Evolutionary conservation across 2,329 filamentous ascomycete genomes (phyloP).

Genomic region (Trichocomaceae sp.): DNA sequence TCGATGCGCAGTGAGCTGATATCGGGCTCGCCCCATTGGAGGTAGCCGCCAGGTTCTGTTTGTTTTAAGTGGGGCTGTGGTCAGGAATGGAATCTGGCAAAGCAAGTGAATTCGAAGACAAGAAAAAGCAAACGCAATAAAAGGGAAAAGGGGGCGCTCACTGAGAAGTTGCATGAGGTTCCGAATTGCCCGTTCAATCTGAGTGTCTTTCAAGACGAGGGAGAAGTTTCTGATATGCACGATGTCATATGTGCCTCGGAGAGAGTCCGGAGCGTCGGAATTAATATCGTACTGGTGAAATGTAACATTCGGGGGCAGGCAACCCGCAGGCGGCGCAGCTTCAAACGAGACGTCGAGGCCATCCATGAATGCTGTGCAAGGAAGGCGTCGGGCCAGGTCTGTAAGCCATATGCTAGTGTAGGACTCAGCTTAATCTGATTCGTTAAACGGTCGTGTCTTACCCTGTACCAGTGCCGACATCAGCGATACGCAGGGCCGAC

Average conservation of each 20-base stretch:
- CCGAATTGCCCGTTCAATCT: too few species aligned
- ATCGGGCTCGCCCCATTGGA: background rate
- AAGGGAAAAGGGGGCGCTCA: too few species aligned
- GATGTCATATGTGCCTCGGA: slow-evolving; percentile 20
- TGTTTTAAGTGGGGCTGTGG: too few species aligned
- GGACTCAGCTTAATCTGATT: too few species aligned
- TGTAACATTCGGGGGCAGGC: slow-evolving; percentile 15
- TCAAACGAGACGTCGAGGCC: slow-evolving; percentile 16
- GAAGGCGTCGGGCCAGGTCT: slow-evolving; percentile 10
- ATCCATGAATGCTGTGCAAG: slow-evolving; percentile 12
- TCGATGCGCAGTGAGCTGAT: background rate
- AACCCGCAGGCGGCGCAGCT: slow-evolving; percentile 9
- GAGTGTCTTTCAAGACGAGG: too few species aligned
- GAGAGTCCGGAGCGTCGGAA: slow-evolving; percentile 12
- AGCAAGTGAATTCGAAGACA: too few species aligned
- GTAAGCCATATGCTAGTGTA: slow-evolving; percentile 16
- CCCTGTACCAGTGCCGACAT: slow-evolving; percentile 19
- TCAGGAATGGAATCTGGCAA: too few species aligned
- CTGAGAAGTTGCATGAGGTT: too few species aligned
- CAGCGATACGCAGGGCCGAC: slow-evolving; percentile 17
- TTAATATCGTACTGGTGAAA: slow-evolving; percentile 15
- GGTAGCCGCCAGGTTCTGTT: background rate
- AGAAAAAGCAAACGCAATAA: too few species aligned
- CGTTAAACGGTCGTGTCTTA: background rate
- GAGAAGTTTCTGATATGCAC: slow-evolving; percentile 16